Percentiles rank a stretch among this genome's conserved stretches.
phyloP scores from a whole-genome alignment of 257 asterid species.

The Anisodus tanguticus region DNA sequence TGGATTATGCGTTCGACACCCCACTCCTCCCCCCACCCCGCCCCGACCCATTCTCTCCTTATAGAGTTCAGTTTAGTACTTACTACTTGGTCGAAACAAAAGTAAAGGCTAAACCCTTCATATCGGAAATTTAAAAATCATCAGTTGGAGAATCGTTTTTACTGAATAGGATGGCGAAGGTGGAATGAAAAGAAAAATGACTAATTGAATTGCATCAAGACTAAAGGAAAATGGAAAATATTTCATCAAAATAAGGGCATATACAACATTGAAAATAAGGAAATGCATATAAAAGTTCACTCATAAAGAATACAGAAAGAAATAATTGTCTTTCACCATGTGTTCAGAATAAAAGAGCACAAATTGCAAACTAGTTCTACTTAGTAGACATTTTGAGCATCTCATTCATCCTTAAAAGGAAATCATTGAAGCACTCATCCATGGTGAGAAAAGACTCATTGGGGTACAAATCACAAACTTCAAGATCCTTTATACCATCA shows the following conservation, averaged over 20 bases:
- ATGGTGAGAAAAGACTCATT: slow-evolving; percentile 38
- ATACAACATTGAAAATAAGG: background rate
- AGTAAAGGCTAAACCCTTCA: no score
- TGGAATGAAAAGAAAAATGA: background rate
- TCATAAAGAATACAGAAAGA: background rate
- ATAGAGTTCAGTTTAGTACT: no score
- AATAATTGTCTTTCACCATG: background rate
- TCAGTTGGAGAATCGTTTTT: background rate
- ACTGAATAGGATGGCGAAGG: background rate
- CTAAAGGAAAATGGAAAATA: no score
- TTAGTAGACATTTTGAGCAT: background rate
- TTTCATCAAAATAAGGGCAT: background rate
- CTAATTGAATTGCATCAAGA: background rate
- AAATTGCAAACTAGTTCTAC: background rate
- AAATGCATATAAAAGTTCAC: background rate
- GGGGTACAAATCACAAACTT: slow-evolving; percentile 36
- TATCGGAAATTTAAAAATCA: no score
- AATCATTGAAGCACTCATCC: slow-evolving; percentile 42
- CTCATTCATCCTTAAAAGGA: slow-evolving; percentile 27
- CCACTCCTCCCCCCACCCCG: no score
- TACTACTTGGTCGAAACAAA: no score
- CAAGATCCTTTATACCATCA: slow-evolving; percentile 38
- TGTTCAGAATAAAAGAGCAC: background rate
- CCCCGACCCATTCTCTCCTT: no score
- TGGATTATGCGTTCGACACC: no score